Evolutionary conservation across 306 rosid genomes (phyloP).

Genomic region (Pachyrhizus erosus): DNA sequence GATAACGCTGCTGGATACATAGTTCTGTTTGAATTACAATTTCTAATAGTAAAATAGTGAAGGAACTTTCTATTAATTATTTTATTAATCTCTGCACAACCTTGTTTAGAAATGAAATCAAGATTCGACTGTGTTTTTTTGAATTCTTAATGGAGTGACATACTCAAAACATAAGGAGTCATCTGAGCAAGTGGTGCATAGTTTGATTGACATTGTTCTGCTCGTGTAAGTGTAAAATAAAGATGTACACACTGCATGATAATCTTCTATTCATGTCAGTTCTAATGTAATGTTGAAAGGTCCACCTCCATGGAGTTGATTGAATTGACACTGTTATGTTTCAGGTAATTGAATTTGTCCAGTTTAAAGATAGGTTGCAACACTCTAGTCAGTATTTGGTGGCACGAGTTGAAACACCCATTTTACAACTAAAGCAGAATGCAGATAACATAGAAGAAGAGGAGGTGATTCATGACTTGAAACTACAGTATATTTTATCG

Average conservation of each 20-base stretch:
- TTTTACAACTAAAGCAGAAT: constrained; percentile 84
- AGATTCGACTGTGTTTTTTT: constrained; percentile 32
- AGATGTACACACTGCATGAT: background rate
- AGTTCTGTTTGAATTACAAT: background rate
- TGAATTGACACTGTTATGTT: constrained; percentile 30
- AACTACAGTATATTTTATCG: constrained; percentile 29
- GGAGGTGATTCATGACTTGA: constrained; percentile 64
- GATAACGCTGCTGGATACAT: background rate
- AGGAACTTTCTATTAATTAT: background rate
- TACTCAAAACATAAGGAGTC: constrained; percentile 2
- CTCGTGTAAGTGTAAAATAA: background rate
- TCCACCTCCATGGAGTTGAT: constrained; percentile 13
- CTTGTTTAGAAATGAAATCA: constrained; percentile 20
- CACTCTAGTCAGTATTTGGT: constrained; percentile 80
- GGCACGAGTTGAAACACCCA: constrained; percentile 80
- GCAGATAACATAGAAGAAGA: constrained; percentile 83
- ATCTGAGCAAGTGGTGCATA: background rate
- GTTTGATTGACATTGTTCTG: constrained; percentile 11
- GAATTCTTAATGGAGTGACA: constrained; percentile 25
- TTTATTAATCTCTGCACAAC: constrained; percentile 5
- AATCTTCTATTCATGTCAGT: constrained; percentile 24
- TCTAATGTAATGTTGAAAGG: constrained; percentile 12
- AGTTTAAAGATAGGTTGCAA: constrained; percentile 87
- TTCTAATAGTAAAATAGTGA: background rate
- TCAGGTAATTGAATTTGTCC: constrained; percentile 98